These are phyloP conservation scores for Pachyrhizus erosus DNA, from an alignment of 306 rosid genomes.

Conservation along the genomic window DNA sequence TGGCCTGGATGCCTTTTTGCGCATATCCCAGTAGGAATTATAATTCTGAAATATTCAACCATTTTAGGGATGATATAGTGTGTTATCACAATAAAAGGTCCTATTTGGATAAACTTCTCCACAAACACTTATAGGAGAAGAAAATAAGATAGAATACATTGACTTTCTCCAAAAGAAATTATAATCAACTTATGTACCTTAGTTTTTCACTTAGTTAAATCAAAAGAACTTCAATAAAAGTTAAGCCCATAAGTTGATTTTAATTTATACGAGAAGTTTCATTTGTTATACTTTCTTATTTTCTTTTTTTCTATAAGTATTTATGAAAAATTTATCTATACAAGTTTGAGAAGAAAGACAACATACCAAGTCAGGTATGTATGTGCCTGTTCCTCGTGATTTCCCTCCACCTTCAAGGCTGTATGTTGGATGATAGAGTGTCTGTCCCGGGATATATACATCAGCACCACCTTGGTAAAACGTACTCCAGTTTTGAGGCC, in stretches of 20 bases:
- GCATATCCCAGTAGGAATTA: constrained; percentile 40
- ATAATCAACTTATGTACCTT: not conserved
- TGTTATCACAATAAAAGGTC: constrained; percentile 18
- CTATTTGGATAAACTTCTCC: not conserved
- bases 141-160: not conserved
- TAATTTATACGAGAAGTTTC: not conserved
- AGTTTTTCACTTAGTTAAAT: not conserved
- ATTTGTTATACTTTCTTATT: not conserved
- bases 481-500: constrained; percentile 44
- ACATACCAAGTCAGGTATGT: constrained; percentile 70
- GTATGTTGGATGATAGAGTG: constrained; percentile 38
- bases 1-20: constrained; percentile 29
- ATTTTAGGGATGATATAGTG: constrained; percentile 31
- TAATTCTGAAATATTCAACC: constrained; percentile 50
- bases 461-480: constrained; percentile 37
- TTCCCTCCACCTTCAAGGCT: constrained; percentile 38
- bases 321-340: not conserved
- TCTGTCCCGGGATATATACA: constrained; percentile 31
- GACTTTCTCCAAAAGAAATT: not conserved
- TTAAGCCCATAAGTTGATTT: not conserved
- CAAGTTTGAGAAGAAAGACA: constrained; percentile 16
- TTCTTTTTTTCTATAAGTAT: not conserved
- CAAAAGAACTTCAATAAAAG: not conserved
- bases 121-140: not conserved
- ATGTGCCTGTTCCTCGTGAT: constrained; percentile 80